Evolutionary conservation across 495 filamentous ascomycete genomes (phyloP).

Genomic region (Patellaria atrata): DNA sequence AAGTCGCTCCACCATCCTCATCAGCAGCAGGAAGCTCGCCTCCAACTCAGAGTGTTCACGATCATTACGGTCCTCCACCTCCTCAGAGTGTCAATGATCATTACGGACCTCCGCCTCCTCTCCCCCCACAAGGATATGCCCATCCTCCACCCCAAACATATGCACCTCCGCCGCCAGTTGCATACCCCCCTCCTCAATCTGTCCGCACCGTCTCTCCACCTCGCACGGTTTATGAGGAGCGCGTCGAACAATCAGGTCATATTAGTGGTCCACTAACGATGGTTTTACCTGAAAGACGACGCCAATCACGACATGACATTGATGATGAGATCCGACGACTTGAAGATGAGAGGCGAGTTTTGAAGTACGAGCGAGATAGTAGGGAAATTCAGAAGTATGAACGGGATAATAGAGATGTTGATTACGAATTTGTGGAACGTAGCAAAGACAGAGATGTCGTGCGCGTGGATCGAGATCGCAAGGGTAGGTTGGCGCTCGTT

Average conservation of each 20-base stretch:
- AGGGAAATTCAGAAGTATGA: constrained; percentile 30
- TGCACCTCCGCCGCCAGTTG: constrained; percentile 10
- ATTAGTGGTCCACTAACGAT: constrained; percentile 30
- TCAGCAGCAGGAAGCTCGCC: constrained; percentile 6
- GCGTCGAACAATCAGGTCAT: constrained; percentile 32
- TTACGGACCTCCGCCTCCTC: constrained; percentile 20
- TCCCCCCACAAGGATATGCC: constrained; percentile 23
- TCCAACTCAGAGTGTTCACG: constrained; percentile 28
- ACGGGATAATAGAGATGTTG: constrained; percentile 31
- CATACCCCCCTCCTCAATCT: constrained; percentile 13
- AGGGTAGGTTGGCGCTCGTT: constrained; percentile 66
- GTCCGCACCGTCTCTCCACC: constrained; percentile 19
- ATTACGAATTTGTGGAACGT: constrained; percentile 33
- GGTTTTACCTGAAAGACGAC: constrained; percentile 38
- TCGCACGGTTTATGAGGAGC: constrained; percentile 29
- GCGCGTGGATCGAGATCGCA: constrained; percentile 66
- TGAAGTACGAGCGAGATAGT: constrained; percentile 31
- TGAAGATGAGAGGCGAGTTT: constrained; percentile 35
- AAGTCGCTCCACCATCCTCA: too few relatives aligned
- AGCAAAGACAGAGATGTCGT: constrained; percentile 38
- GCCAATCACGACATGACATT: constrained; percentile 34
- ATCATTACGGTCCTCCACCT: constrained; percentile 28
- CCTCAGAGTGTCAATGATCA: constrained; percentile 28
- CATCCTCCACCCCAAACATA: constrained; percentile 8
- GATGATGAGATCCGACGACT: constrained; percentile 42